Percentiles rank a stretch among this genome's conserved stretches.
phyloP scores from a whole-genome alignment of 345 rosid genomes.

The Balakata baccata region DNA sequence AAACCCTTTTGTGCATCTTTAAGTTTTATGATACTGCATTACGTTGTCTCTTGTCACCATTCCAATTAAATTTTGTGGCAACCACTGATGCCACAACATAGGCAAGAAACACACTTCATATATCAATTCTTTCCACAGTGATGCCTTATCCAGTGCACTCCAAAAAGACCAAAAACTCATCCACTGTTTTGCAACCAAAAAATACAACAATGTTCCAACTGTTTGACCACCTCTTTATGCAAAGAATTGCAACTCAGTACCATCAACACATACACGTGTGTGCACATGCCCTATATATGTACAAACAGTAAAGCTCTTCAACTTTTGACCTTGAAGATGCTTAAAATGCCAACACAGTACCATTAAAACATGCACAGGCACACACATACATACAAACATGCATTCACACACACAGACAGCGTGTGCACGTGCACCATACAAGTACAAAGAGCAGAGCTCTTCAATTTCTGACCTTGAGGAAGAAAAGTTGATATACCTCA shows the following conservation, averaged over 20 bases:
- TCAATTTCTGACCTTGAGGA: not conserved
- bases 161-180: constrained; percentile 5
- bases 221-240: not conserved
- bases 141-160: no score
- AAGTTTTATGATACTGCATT: not conserved
- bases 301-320: no score
- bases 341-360: no score
- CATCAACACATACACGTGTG: not conserved
- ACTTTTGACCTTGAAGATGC: no score
- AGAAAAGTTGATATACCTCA: constrained; percentile 54
- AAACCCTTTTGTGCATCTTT: not conserved
- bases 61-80: not conserved
- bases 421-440: not conserved
- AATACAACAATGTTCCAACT: not conserved
- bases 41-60: not conserved
- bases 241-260: not conserved
- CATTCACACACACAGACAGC: no score
- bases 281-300: no score
- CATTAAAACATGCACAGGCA: no score
- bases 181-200: not conserved
- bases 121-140: not conserved
- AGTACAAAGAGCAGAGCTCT: not conserved
- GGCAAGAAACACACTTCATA: not conserved
- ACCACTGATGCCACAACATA: not conserved
- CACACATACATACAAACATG: no score